Conservation (phyloP, 2,329 filamentous ascomycete species). For the Apiospora pterosperma region DNA sequence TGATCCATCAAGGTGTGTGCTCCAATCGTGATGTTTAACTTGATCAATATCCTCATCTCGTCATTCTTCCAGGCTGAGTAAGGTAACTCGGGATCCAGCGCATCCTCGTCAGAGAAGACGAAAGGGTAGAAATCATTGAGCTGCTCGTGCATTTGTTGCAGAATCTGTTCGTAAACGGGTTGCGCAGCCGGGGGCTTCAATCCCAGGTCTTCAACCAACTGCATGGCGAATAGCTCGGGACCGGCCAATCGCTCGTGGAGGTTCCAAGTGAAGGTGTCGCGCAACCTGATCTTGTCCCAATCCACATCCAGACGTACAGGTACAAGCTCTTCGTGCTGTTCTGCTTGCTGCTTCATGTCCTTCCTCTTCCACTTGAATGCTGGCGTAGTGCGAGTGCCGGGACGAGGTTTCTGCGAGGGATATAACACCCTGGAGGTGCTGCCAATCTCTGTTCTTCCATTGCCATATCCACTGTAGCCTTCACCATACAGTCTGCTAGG, state of each 20-base stretch:
- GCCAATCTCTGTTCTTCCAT: slow-evolving; percentile 73
- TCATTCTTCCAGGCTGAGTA: slow-evolving; percentile 97
- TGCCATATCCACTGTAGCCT: slow-evolving; percentile 87
- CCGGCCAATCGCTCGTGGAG: slow-evolving; percentile 83
- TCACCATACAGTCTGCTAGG: slow-evolving; percentile 59
- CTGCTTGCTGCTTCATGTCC: slow-evolving; percentile 80
- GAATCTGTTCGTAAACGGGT: slow-evolving; percentile 58
- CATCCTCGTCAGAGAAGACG: slow-evolving; percentile 83
- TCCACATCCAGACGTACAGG: slow-evolving; percentile 91
- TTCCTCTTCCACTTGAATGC: slow-evolving; percentile 72
- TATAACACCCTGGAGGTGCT: slow-evolving; percentile 72
- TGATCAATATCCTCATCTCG: slow-evolving; percentile 95
- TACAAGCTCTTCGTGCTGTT: slow-evolving; percentile 87
- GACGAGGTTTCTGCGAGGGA: slow-evolving; percentile 70
- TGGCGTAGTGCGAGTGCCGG: slow-evolving; percentile 72
- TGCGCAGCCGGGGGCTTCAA: slow-evolving; percentile 67
- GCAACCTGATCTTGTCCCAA: slow-evolving; percentile 89
- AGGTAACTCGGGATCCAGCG: slow-evolving; percentile 83
- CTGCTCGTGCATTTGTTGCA: slow-evolving; percentile 79
- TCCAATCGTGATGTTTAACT: slow-evolving; percentile 96
- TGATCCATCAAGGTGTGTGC: slow-evolving; percentile 92
- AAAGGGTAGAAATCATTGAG: slow-evolving; percentile 92
- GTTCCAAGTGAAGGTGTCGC: slow-evolving; percentile 99
- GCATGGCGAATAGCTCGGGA: slow-evolving; percentile 79
- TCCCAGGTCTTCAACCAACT: slow-evolving; percentile 88